A percentile compares a stretch with the other conserved stretches of the same genome.
Evolutionary conservation across 2,329 filamentous ascomycete genomes (phyloP).

Genomic region (Fusarium camptoceras): DNA sequence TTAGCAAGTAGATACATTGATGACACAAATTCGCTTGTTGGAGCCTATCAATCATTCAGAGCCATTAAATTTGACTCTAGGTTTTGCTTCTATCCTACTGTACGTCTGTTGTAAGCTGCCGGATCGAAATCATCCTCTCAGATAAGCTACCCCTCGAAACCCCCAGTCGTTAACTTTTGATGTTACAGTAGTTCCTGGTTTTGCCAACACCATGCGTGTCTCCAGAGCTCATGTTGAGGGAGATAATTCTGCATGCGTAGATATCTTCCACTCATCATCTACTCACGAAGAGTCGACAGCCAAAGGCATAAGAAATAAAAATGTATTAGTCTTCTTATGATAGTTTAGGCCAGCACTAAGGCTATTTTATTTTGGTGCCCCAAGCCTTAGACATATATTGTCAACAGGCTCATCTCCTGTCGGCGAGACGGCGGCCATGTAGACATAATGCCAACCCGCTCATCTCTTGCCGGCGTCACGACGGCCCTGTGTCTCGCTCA

Average conservation of each 20-base stretch:
- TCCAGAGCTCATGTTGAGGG: background rate
- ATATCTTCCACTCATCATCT: conserved; percentile 1
- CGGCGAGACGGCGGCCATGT: conserved; percentile 85
- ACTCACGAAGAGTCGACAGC: background rate
- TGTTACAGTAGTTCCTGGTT: conserved; percentile 7
- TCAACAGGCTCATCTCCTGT: conserved; percentile 63
- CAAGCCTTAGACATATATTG: background rate
- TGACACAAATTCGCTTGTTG: background rate
- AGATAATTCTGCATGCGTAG: conserved; percentile 3
- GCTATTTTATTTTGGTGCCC: background rate
- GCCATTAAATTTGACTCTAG: conserved; percentile 7
- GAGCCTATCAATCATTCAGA: background rate
- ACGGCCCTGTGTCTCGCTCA: conserved; percentile 92
- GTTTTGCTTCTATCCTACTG: conserved; percentile 26
- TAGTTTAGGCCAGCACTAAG: background rate
- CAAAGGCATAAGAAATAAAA: background rate
- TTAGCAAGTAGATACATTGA: background rate
- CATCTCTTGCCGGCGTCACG: conserved; percentile 79
- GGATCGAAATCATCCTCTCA: conserved; percentile 2
- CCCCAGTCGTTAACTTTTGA: conserved; percentile 8
- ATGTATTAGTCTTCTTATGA: background rate
- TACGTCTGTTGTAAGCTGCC: conserved; percentile 16
- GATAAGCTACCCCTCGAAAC: background rate
- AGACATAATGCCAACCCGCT: conserved; percentile 21
- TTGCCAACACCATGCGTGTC: conserved; percentile 5